Conservation (phyloP, 1,139 yeast genomes). For the Geotrichum klebahnii region DNA sequence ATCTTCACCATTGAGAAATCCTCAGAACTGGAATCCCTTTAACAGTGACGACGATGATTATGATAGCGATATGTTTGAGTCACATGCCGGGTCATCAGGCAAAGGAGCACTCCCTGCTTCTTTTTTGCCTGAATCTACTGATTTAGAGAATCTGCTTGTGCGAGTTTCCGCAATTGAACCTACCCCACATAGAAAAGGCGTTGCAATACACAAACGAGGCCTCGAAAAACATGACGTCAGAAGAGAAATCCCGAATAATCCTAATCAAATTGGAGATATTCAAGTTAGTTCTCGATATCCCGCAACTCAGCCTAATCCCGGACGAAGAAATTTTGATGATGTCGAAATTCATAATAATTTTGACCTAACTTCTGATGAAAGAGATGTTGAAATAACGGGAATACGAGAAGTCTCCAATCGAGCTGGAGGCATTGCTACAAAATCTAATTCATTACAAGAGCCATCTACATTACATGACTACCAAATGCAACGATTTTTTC, state of each 20-base stretch:
- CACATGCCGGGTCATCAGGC: background rate
- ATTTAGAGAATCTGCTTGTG: background rate
- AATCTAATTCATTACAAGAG: no score
- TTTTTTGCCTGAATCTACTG: background rate
- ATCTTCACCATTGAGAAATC: background rate
- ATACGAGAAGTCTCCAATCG: no score
- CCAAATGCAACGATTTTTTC: background rate
- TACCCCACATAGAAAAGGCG: constrained; percentile 2
- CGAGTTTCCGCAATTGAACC: background rate
- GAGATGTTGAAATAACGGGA: no score
- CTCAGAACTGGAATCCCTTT: constrained; percentile 14
- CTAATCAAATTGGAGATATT: background rate
- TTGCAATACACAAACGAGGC: constrained; percentile 10
- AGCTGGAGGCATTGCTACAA: no score
- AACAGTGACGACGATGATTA: constrained; percentile 6
- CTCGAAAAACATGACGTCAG: constrained; percentile 3
- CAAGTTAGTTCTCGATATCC: background rate
- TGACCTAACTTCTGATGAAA: no score
- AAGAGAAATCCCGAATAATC: background rate
- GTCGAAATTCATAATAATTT: no score
- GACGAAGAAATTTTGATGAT: background rate
- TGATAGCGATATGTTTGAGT: background rate
- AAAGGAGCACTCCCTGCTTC: constrained; percentile 15
- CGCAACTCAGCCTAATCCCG: background rate
- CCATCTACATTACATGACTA: no score